Percentiles rank a stretch among this genome's conserved stretches.
These are phyloP conservation scores for Blastomyces percursus DNA, from an alignment of 2,329 filamentous ascomycete species.

Conservation along the genomic window DNA sequence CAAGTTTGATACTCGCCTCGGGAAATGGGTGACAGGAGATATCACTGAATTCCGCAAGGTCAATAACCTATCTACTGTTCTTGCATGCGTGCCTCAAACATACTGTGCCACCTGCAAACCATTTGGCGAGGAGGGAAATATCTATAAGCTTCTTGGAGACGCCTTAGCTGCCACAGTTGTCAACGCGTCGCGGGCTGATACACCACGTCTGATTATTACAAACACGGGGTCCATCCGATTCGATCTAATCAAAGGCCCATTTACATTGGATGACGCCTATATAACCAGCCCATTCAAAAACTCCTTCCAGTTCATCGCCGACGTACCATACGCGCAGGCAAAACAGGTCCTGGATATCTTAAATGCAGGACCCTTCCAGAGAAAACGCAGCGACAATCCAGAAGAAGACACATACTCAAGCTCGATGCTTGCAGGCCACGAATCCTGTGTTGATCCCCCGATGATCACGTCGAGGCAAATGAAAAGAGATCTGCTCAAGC, in stretches of 20 bases:
- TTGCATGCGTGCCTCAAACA: constrained; percentile 50
- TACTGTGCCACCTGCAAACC: constrained; percentile 47
- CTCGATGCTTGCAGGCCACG: constrained; percentile 8
- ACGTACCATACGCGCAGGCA: constrained; percentile 23
- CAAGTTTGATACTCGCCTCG: constrained; percentile 42
- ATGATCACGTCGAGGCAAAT: constrained; percentile 10
- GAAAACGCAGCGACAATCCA: constrained; percentile 13
- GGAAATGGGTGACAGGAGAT: constrained; percentile 37
- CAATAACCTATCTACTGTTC: constrained; percentile 46
- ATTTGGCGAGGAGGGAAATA: constrained; percentile 42
- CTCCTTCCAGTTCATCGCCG: constrained; percentile 22
- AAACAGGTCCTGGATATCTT: constrained; percentile 19
- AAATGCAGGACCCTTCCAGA: constrained; percentile 22
- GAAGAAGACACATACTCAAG: constrained; percentile 8
- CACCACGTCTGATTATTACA: constrained; percentile 46
- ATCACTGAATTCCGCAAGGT: constrained; percentile 43
- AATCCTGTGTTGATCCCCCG: constrained; percentile 16
- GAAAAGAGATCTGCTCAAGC: constrained; percentile 5
- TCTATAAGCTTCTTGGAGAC: constrained; percentile 44
- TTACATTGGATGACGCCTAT: constrained; percentile 38
- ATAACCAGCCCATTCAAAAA: constrained; percentile 22
- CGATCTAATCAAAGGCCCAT: constrained; percentile 52
- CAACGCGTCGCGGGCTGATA: constrained; percentile 39
- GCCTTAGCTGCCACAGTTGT: constrained; percentile 44
- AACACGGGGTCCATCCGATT: constrained; percentile 53